Evolutionary conservation across 345 rosid genomes (phyloP).

Genomic region (Dimocarpus longan): DNA sequence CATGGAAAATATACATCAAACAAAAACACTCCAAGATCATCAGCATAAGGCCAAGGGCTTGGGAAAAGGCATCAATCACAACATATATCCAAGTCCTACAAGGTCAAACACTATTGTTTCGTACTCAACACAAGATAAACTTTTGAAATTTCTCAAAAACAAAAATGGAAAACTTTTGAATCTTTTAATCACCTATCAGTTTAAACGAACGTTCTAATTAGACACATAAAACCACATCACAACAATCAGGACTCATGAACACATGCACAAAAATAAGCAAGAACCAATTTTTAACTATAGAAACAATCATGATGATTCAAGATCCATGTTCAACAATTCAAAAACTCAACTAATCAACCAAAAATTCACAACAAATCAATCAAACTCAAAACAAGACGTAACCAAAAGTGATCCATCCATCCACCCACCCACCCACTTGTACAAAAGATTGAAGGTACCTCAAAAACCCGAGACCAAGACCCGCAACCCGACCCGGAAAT

Average conservation of each 20-base stretch:
- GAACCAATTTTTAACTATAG: not conserved
- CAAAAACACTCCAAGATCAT: no score
- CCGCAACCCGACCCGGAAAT: conserved; percentile 36
- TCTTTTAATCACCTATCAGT: not conserved
- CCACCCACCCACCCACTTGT: not conserved
- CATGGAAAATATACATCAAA: no score
- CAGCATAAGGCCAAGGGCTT: no score
- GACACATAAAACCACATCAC: not conserved
- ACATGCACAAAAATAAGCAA: not conserved
- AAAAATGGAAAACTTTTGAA: not conserved
- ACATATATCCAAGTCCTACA: no score
- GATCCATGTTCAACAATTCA: no score
- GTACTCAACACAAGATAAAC: not conserved
- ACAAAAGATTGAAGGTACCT: conserved; percentile 33
- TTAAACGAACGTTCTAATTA: not conserved
- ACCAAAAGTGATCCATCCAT: not conserved
- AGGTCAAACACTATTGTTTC: no score
- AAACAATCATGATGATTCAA: no score
- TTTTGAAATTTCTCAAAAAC: not conserved
- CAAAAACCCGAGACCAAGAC: conserved; percentile 34
- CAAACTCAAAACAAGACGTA: not conserved
- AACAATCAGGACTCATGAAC: not conserved
- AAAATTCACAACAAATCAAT: not conserved
- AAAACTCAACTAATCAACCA: no score
- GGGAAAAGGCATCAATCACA: no score